Evolutionary conservation across 495 filamentous ascomycete genomes (phyloP), one percentile per base, ranked within the genome.

Genomic region (Talaromyces ruber): DNA sequence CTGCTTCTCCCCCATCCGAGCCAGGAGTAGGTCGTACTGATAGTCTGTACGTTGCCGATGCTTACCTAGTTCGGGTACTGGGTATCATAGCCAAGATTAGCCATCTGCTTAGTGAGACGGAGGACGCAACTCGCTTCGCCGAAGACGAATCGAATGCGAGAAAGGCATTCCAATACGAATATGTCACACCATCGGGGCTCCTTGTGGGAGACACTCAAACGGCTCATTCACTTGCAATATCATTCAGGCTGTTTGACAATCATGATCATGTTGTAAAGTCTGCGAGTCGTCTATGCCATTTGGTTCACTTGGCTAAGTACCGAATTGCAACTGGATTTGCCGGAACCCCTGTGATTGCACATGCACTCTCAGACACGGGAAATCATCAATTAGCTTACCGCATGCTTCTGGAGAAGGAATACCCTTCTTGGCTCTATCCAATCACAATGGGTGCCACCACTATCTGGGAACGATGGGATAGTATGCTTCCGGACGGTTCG

Each of bases 401-500:
- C n/a, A 78, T 76, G 73, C 58, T 78, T n/a, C n/a, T n/a, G n/a
- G n/a, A n/a, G n/a, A n/a, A 71, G 22, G 63, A 60, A 8, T 67
- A 75, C 16, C 77, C 81, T 18, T 79, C 71, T 5, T 83, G 81
- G 81, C 64, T 84, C 54, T 82, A 80, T 65, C 80, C 78, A 12
- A 71, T 85, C 11, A 67, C 70, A 1, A 78, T 81, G 75, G 76
- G 75, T 29, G 80, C 74, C 0, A 85, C 82, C 0, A 82, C 81
- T 2, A 79, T 79, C 2, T 84, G 81, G 82, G 81, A 85, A 64
- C 73, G 82, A 1, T 84, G 82, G 82, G 80, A 84, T 63, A 77
- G 74, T 24, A 75, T 85, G 61, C 66, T 81, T 2, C 72, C 75
- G 0, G 74, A 84, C 63, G 81, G 81, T 1, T 68, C 64, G 4